Evolutionary conservation across 208 protist genomes (phyloP).

Genomic region (Trypanosoma lewisi): DNA sequence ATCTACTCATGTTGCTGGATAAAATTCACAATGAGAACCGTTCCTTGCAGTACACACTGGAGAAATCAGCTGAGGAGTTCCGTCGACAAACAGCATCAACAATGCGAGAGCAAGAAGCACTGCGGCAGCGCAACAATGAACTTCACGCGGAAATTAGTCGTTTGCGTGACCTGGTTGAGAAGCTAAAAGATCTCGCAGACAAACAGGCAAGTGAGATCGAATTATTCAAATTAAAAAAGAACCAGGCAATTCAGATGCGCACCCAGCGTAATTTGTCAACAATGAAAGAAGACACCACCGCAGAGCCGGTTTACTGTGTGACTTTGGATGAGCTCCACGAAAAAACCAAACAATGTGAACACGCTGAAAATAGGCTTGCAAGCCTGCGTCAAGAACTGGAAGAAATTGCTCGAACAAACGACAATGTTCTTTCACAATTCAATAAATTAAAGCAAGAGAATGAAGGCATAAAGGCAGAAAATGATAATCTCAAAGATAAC

Average conservation of each 20-base stretch:
- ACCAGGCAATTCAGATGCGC: conserved; percentile 43
- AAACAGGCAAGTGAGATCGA: conserved; percentile 43
- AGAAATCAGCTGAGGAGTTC: conserved; percentile 58
- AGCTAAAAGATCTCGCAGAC: conserved; percentile 46
- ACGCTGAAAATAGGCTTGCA: conserved; percentile 13
- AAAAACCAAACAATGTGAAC: conserved; percentile 24
- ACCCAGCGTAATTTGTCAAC: conserved; percentile 40
- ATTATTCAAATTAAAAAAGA: conserved; percentile 41
- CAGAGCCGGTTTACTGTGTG: conserved; percentile 43
- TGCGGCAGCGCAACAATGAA: conserved; percentile 35
- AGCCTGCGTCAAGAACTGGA: conserved; percentile 5
- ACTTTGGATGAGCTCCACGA: conserved; percentile 49
- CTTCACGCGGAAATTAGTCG: conserved; percentile 45
- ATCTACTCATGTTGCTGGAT: conserved; percentile 56
- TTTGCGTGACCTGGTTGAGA: conserved; percentile 40
- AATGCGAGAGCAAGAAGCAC: conserved; percentile 42
- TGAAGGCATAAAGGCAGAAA: conserved; percentile 12
- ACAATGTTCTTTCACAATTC: conserved; percentile 2
- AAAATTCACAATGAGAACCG: conserved; percentile 57
- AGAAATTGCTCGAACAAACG: conserved; percentile 9
- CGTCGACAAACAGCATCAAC: conserved; percentile 44
- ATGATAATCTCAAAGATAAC: conserved; percentile 19
- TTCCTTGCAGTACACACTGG: conserved; percentile 48
- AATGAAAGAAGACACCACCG: conserved; percentile 23
- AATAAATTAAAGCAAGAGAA: conserved; percentile 8